A percentile compares a stretch with the other conserved stretches of the same genome.
Conservation (phyloP, 176 grass and related monocot genomes). For the Carex parvula region DNA sequence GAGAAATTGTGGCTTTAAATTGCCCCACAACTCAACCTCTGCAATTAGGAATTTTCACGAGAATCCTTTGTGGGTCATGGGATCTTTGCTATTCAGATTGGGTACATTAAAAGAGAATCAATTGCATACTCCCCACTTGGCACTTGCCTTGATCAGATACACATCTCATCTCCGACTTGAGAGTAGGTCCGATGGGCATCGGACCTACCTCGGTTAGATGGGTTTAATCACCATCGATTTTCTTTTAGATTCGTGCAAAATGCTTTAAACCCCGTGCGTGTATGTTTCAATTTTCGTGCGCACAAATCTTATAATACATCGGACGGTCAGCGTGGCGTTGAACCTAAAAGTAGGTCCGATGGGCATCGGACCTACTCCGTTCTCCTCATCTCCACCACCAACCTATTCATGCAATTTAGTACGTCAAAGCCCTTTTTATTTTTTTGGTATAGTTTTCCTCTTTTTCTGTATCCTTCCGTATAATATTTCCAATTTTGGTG, state of each 20-base stretch:
- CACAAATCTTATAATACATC: too few species aligned
- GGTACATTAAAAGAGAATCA: slow-evolving; percentile 14
- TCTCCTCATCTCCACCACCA: neutral
- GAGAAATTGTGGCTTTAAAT: neutral
- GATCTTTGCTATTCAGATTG: slow-evolving; percentile 3
- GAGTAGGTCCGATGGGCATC: too few species aligned
- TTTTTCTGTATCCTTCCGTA: neutral
- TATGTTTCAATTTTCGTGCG: too few species aligned
- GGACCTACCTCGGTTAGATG: too few species aligned
- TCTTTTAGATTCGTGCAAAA: too few species aligned
- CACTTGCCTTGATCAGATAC: neutral
- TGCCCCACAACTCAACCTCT: neutral
- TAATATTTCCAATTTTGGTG: neutral
- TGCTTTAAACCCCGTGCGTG: too few species aligned
- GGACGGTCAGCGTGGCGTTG: too few species aligned
- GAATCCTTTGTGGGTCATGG: slow-evolving; percentile 25
- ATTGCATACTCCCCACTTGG: neutral
- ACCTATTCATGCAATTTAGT: slow-evolving; percentile 6
- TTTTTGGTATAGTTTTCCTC: neutral
- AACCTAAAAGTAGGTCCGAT: too few species aligned
- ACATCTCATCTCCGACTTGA: neutral
- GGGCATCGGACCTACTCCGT: too few species aligned
- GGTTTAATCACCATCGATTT: too few species aligned
- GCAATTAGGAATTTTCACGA: slow-evolving; percentile 1
- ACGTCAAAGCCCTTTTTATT: neutral